Conservation (phyloP, 2,329 filamentous ascomycete genomes). For the Colletotrichum scovillei region DNA sequence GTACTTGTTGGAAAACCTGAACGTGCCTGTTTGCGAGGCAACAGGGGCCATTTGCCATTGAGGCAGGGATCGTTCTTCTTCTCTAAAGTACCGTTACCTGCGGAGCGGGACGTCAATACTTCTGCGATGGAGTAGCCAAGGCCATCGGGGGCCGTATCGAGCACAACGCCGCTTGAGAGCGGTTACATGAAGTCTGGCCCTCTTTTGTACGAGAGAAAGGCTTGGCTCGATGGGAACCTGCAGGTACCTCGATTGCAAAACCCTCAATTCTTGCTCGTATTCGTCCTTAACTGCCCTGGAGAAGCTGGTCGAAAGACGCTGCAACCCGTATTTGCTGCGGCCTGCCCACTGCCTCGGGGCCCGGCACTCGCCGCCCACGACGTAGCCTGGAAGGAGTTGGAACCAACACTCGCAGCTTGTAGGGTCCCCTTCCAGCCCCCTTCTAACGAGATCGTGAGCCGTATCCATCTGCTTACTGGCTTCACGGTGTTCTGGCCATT, state of each 20-base stretch:
- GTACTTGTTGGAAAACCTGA: slow-evolving; percentile 22
- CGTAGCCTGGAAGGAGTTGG: background rate
- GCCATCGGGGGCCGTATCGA: slow-evolving; percentile 14
- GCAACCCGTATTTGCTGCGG: slow-evolving; percentile 20
- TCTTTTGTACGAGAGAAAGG: slow-evolving; percentile 14
- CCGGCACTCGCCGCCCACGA: slow-evolving; percentile 10
- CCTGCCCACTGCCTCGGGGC: slow-evolving; percentile 16
- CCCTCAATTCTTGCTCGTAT: slow-evolving; percentile 22
- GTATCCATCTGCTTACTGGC: background rate
- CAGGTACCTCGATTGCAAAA: slow-evolving; percentile 24
- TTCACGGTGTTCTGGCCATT: background rate
- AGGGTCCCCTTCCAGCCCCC: background rate
- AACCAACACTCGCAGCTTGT: background rate
- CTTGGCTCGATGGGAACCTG: slow-evolving; percentile 28
- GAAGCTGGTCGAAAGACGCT: slow-evolving; percentile 10
- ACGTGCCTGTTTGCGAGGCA: slow-evolving; percentile 22
- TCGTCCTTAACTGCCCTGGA: slow-evolving; percentile 17
- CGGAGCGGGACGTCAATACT: slow-evolving; percentile 22
- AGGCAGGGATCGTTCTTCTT: slow-evolving; percentile 15
- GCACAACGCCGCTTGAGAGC: background rate
- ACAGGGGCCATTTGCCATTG: slow-evolving; percentile 2
- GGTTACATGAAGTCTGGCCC: background rate
- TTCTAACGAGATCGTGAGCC: slow-evolving; percentile 9
- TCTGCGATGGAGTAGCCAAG: background rate
- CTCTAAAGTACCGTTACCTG: slow-evolving; percentile 22